Conservation (phyloP, 1,139 yeast genomes). For the Debaryomycetaceae sp. region DNA sequence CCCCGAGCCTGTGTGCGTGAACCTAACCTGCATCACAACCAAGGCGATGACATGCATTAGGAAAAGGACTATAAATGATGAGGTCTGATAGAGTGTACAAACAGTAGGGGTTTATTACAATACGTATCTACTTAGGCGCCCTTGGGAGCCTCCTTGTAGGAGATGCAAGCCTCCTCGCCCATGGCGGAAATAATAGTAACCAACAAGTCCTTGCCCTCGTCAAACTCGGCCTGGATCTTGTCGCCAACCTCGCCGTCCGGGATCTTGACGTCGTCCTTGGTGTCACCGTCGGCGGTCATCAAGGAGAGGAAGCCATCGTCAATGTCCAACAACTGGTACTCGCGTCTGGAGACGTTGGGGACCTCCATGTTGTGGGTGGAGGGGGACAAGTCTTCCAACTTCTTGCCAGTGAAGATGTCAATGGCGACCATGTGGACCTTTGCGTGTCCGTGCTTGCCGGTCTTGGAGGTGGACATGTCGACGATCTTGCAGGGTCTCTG, state of each 20-base stretch:
- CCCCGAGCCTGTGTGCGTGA: too few species aligned
- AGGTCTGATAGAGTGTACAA: neutral
- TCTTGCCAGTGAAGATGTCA: slow-evolving; percentile 98
- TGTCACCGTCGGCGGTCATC: slow-evolving; percentile 95
- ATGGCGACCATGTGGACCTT: slow-evolving; percentile 98
- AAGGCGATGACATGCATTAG: too few species aligned
- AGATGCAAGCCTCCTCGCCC: slow-evolving; percentile 99
- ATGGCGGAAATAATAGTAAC: slow-evolving; percentile 95
- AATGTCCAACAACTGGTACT: slow-evolving; percentile 93
- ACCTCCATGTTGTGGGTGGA: slow-evolving; percentile 99
- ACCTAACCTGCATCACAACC: too few species aligned
- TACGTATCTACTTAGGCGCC: slow-evolving; percentile 4
- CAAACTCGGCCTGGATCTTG: slow-evolving; percentile 81
- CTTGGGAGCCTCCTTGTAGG: slow-evolving; percentile 97
- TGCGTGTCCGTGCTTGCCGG: slow-evolving; percentile 99
- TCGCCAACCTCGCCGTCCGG: slow-evolving; percentile 98
- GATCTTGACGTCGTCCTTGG: slow-evolving; percentile 97
- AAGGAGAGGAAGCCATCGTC: slow-evolving; percentile 97
- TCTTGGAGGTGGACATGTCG: slow-evolving; percentile 99
- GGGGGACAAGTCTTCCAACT: slow-evolving; percentile 99
- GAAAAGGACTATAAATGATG: neutral
- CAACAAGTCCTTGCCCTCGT: slow-evolving; percentile 94
- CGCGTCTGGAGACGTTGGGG: slow-evolving; percentile 93
- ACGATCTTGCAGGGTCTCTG: slow-evolving; percentile 99
- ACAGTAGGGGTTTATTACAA: neutral